Base-by-base conservation (phyloP, 139 green algal genomes). In the Coelastrella sp. region DNA sequence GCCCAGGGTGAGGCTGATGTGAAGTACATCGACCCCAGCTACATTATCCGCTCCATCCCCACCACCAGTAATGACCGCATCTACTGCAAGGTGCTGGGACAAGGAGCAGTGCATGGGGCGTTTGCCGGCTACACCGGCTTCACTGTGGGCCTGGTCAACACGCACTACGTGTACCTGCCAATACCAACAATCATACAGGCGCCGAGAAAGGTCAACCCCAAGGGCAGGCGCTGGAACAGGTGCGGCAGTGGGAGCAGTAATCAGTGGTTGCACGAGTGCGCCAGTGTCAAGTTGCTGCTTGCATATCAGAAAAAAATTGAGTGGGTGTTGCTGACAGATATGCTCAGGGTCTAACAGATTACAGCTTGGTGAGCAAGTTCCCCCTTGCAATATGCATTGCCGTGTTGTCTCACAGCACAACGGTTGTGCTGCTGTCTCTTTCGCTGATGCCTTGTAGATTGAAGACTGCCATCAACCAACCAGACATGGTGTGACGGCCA, bases 21-120 rank as follows among this genome's bases (percentile, higher is more conserved):
- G 82, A 99, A 99, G 94, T 99, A 98, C 94, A 99, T 99, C 85
- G 97, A 99, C 87, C 97, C 97, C 63, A 95, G 94, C 11, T 99
- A 99, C 96, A 99, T 99, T 96, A 99, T 99, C 87, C 94, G 98
- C 60, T 97, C 98, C 68, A 97, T 99, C 81, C 95, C 96, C 10
- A 97, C 96, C 79, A 99, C 96, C 89, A 96, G 93, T 66, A 97
- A 94, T 74, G 96, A 99, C 93, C 97, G 96, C 91, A 96, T 99
- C 91, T 97, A 97, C 92, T 98, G 96, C 95, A 99, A 98, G 91
- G 95, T 99, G 70, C 92, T 99, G 82, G 98, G 96, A 9, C 98
- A 99, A 90, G 95, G 95, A 57, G 98, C 98, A 9, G 98, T 99
- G 72, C 98, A 99, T 93, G 97, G 95, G 20, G 98, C 98, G 0